Evolutionary conservation across 176 grass and related monocot species (phyloP).

Genomic region (Musa acuminata): DNA sequence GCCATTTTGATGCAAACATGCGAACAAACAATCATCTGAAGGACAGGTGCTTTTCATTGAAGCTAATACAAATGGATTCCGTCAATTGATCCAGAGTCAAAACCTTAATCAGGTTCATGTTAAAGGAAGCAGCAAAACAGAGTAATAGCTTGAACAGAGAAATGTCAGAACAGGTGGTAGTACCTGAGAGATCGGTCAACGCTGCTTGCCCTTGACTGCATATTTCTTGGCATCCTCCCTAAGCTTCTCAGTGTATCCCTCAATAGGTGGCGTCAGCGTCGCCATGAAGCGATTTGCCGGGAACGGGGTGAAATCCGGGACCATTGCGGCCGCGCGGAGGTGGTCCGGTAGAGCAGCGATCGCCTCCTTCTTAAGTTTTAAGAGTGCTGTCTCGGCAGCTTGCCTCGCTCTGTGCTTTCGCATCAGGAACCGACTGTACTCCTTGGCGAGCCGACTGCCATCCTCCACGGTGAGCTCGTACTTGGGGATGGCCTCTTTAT

Average conservation of each 20-base stretch:
- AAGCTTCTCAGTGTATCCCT: slow-evolving; percentile 71
- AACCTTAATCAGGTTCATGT: not conserved
- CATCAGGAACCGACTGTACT: slow-evolving; percentile 83
- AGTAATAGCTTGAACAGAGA: not conserved
- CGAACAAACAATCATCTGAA: not conserved
- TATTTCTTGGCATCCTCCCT: slow-evolving; percentile 55
- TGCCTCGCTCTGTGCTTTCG: slow-evolving; percentile 55
- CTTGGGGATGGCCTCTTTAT: slow-evolving; percentile 61
- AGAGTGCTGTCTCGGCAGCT: slow-evolving; percentile 49
- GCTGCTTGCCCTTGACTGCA: slow-evolving; percentile 53
- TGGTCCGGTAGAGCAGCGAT: slow-evolving; percentile 64
- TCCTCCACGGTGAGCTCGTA: slow-evolving; percentile 74
- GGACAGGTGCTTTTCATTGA: not conserved
- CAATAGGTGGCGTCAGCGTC: slow-evolving; percentile 84
- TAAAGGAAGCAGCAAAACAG: not conserved
- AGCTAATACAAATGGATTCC: too few species aligned
- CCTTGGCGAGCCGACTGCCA: slow-evolving; percentile 58
- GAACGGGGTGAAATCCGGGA: slow-evolving; percentile 72
- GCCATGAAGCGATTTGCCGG: slow-evolving; percentile 75
- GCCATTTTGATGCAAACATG: not conserved
- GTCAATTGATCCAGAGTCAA: too few species aligned
- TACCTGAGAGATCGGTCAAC: slow-evolving; percentile 27
- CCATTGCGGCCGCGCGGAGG: slow-evolving; percentile 48
- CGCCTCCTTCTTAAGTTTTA: slow-evolving; percentile 69
- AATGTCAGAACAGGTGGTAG: not conserved